Conservation (phyloP, 192 early-diverging fungal species). For the Chytriomyces hyalinus region DNA sequence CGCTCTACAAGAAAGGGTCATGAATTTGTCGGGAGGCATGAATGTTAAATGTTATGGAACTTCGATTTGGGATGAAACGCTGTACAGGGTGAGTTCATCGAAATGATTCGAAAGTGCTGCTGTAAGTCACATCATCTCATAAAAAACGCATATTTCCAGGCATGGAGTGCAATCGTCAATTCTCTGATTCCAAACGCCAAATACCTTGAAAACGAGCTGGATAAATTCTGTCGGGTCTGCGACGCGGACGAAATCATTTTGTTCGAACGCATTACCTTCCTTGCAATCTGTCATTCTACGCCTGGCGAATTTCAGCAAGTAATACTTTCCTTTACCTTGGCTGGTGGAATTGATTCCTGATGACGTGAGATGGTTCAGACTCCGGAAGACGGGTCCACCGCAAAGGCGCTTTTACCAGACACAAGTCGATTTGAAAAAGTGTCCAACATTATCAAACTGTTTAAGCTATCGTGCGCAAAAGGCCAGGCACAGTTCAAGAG, state of each 20-base stretch:
- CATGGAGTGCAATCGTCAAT: conserved; percentile 97
- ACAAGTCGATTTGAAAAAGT: conserved; percentile 88
- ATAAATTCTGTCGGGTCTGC: conserved; percentile 79
- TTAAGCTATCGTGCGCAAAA: conserved; percentile 77
- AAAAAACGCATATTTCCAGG: conserved; percentile 54
- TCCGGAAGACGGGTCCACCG: too few relatives aligned
- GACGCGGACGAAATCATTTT: conserved; percentile 95
- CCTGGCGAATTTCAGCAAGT: conserved; percentile 10
- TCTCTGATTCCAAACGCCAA: conserved; percentile 93
- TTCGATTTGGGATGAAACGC: conserved; percentile 91
- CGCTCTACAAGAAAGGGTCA: conserved; percentile 69
- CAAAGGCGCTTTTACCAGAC: conserved; percentile 46
- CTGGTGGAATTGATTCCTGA: too few relatives aligned
- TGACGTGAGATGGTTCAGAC: too few relatives aligned
- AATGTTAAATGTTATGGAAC: conserved; percentile 75
- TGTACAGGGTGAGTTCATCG: conserved; percentile 69
- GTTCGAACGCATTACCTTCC: conserved; percentile 94
- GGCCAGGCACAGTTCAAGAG: conserved; percentile 83
- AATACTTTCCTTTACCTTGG: background rate
- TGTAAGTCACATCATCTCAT: background rate
- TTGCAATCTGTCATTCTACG: conserved; percentile 87
- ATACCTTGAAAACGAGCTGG: conserved; percentile 76
- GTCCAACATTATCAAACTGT: conserved; percentile 90
- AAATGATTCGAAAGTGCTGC: background rate
- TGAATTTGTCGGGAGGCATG: conserved; percentile 69